Conservation (phyloP, 2,329 filamentous ascomycete species). For the Fusarium floridanum region DNA sequence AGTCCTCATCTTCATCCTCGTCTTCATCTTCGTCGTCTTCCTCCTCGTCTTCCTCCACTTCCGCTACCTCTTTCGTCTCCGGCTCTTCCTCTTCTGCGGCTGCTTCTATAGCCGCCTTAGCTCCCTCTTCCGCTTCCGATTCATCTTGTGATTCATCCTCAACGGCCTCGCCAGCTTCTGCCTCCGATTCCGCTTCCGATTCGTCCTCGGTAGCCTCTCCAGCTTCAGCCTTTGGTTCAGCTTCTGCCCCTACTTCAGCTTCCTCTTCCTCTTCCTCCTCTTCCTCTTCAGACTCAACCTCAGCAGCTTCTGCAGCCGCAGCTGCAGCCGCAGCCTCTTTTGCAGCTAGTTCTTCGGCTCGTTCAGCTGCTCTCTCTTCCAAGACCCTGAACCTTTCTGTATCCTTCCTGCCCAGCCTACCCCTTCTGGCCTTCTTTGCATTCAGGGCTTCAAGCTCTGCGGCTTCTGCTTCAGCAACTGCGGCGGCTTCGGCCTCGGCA, state of each 20-base stretch:
- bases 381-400: conserved; percentile 38
- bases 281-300: neutral
- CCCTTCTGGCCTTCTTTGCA: conserved; percentile 42
- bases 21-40: conserved; percentile 1
- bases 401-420: conserved; percentile 42
- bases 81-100: conserved; percentile 32
- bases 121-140: conserved; percentile 3
- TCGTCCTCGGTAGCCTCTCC: conserved; percentile 5
- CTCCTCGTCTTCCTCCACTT: conserved; percentile 2
- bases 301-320: conserved; percentile 8
- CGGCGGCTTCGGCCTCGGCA: conserved; percentile 43
- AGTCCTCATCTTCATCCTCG: neutral
- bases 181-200: conserved; percentile 12
- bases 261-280: neutral
- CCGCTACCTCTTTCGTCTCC: conserved; percentile 41
- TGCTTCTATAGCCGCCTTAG: neutral
- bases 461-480: conserved; percentile 28
- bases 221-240: conserved; percentile 12
- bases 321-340: conserved; percentile 37
- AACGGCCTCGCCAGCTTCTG: conserved; percentile 28
- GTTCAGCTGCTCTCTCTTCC: conserved; percentile 33
- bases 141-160: conserved; percentile 15
- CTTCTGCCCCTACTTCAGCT: neutral
- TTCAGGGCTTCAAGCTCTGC: conserved; percentile 32
- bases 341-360: conserved; percentile 39